Conservation (phyloP, 345 rosid genomes). For the Eucalyptus erythrocorys region DNA sequence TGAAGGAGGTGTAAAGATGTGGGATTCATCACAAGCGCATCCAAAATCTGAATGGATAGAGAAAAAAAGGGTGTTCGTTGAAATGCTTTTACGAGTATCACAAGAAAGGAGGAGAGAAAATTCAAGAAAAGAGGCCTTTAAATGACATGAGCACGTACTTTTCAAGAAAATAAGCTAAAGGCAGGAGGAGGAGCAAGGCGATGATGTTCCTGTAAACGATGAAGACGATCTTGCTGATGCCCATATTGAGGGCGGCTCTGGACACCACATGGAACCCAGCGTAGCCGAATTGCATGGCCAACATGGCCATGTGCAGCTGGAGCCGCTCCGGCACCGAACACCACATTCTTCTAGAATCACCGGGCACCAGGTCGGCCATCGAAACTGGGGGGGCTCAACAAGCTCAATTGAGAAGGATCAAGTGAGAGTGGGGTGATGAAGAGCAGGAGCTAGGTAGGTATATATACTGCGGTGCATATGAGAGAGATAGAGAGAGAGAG, state of each 20-base stretch:
- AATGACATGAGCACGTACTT: conserved; percentile 31
- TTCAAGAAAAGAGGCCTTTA: not conserved
- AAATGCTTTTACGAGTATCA: not conserved
- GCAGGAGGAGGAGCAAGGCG: conserved; percentile 82
- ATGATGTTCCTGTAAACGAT: conserved; percentile 93
- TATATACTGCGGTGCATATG: not conserved
- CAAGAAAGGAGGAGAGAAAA: not conserved
- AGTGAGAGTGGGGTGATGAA: not conserved
- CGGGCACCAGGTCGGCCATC: not conserved
- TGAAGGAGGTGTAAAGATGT: not conserved
- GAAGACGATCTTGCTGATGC: conserved; percentile 89
- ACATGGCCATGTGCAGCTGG: conserved; percentile 94
- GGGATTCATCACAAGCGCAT: not conserved
- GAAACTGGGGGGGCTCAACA: not conserved
- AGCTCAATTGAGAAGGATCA: not conserved
- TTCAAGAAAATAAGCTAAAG: conserved; percentile 93
- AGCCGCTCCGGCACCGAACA: conserved; percentile 66
- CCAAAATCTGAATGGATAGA: not conserved
- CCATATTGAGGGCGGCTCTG: conserved; percentile 97
- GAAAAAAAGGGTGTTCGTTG: not conserved
- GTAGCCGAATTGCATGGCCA: conserved; percentile 90
- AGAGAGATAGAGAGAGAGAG: not conserved
- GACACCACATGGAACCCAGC: conserved; percentile 98
- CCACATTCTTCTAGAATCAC: conserved; percentile 37
- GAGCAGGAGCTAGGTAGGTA: not conserved